These are phyloP conservation scores for Daldinia sp. DNA, from an alignment of 2,329 filamentous ascomycete genomes.

Conservation along the genomic window DNA sequence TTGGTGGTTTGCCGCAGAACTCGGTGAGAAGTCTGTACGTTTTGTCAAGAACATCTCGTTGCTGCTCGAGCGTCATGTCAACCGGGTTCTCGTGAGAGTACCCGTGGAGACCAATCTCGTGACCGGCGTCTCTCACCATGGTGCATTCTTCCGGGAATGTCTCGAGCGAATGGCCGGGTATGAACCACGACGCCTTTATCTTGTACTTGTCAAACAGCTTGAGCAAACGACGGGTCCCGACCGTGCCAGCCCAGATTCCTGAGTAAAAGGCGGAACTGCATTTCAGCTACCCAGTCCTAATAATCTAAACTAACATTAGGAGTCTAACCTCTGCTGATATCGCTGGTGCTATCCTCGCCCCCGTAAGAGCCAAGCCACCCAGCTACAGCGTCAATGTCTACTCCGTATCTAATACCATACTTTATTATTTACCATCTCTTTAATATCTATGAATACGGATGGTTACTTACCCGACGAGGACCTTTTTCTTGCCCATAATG, in stretches of 20 bases:
- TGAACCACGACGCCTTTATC: constrained; percentile 61
- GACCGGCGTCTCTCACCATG: constrained; percentile 67
- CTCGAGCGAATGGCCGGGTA: constrained; percentile 65
- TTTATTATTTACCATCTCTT: constrained; percentile 4
- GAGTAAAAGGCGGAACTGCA: background rate
- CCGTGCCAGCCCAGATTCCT: constrained; percentile 71
- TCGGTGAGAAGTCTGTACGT: constrained; percentile 75
- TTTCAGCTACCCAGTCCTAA: constrained; percentile 6
- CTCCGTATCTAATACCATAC: constrained; percentile 61
- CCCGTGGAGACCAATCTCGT: constrained; percentile 71
- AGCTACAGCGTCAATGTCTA: constrained; percentile 79
- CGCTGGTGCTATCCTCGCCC: constrained; percentile 74
- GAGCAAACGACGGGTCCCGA: constrained; percentile 70
- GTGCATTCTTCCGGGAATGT: constrained; percentile 72
- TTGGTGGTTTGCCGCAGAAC: constrained; percentile 75
- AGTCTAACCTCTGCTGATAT: constrained; percentile 70
- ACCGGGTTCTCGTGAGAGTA: constrained; percentile 79
- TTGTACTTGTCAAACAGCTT: constrained; percentile 61
- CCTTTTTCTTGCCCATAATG: constrained; percentile 38
- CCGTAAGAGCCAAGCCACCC: constrained; percentile 81
- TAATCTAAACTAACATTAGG: background rate
- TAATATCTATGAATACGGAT: background rate
- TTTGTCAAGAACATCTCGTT: constrained; percentile 77
- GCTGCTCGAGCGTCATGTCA: constrained; percentile 78
- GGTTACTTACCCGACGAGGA: constrained; percentile 34